phyloP scores from a whole-genome alignment of 306 rosid species.

The Macrotyloma uniflorum region DNA sequence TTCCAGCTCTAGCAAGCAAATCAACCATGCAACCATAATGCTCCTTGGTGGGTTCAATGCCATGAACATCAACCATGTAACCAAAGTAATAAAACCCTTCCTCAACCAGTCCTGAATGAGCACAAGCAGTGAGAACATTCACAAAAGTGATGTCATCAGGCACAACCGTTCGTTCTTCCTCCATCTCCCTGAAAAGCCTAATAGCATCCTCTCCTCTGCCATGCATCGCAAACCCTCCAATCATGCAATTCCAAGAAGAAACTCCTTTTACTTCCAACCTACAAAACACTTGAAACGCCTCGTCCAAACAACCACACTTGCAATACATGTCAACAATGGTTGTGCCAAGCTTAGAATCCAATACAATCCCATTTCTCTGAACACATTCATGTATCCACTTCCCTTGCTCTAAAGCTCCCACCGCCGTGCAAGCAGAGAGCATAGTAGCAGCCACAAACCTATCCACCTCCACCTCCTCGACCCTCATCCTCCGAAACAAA shows the following conservation, averaged over 20 bases:
- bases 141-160: conserved; percentile 67
- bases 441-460: conserved; percentile 64
- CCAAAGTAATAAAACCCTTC: conserved; percentile 50
- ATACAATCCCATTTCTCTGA: conserved; percentile 49
- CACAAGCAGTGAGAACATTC: conserved; percentile 64
- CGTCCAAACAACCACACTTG: conserved; percentile 69
- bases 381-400: conserved; percentile 62
- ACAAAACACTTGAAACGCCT: conserved; percentile 55
- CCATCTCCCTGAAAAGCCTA: conserved; percentile 59
- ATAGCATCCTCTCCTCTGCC: conserved; percentile 65
- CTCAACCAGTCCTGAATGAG: conserved; percentile 62
- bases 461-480: conserved; percentile 48
- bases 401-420: conserved; percentile 71
- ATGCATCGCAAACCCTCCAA: conserved; percentile 79
- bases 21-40: conserved; percentile 75
- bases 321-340: conserved; percentile 72
- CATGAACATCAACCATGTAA: conserved; percentile 45
- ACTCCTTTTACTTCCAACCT: conserved; percentile 46
- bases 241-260: conserved; percentile 73
- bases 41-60: conserved; percentile 54
- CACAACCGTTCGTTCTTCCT: conserved; percentile 33
- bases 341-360: conserved; percentile 64
- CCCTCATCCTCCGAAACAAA: conserved; percentile 57
- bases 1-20: conserved; percentile 64
- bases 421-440: conserved; percentile 64